These are phyloP conservation scores for Toxoplasma gondii DNA, from an alignment of 169 alveolate genomes.

Conservation along the genomic window DNA sequence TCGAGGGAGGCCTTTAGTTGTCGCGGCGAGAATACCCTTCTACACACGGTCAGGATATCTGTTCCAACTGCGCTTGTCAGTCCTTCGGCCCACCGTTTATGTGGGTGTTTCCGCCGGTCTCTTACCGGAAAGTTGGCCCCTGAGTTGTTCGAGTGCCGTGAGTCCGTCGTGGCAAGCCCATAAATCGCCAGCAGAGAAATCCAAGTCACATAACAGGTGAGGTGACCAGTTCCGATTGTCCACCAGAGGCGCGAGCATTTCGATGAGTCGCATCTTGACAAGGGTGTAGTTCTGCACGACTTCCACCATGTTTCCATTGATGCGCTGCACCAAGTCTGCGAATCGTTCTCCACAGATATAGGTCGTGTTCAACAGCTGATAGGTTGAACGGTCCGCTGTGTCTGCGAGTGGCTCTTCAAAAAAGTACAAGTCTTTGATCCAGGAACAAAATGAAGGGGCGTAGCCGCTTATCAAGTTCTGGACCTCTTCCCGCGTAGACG, in stretches of 20 bases:
- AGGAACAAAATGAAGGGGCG: conserved; percentile 42
- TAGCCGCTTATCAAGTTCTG: neutral
- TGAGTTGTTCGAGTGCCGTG: neutral
- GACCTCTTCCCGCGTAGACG: neutral
- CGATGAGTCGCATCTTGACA: conserved; percentile 1
- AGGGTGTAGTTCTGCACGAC: conserved; percentile 5
- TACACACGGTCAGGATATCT: too few relatives aligned
- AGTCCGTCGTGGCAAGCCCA: neutral
- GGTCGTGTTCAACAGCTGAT: neutral
- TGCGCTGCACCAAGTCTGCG: conserved; percentile 1
- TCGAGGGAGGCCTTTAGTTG: too few relatives aligned
- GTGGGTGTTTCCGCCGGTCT: too few relatives aligned
- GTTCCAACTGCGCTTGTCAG: too few relatives aligned
- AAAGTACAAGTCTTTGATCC: conserved; percentile 31
- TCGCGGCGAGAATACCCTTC: too few relatives aligned
- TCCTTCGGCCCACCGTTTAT: too few relatives aligned
- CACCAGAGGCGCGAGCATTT: conserved; percentile 4
- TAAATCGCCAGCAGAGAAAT: neutral
- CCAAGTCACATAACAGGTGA: conserved; percentile 24
- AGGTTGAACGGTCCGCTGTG: neutral
- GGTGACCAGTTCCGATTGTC: neutral
- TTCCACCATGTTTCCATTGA: neutral
- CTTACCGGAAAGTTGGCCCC: neutral
- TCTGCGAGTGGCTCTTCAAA: conserved; percentile 40
- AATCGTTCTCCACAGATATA: conserved; percentile 34